Conservation (phyloP, 192 early-diverging fungal genomes). For the Dispira simplex region DNA sequence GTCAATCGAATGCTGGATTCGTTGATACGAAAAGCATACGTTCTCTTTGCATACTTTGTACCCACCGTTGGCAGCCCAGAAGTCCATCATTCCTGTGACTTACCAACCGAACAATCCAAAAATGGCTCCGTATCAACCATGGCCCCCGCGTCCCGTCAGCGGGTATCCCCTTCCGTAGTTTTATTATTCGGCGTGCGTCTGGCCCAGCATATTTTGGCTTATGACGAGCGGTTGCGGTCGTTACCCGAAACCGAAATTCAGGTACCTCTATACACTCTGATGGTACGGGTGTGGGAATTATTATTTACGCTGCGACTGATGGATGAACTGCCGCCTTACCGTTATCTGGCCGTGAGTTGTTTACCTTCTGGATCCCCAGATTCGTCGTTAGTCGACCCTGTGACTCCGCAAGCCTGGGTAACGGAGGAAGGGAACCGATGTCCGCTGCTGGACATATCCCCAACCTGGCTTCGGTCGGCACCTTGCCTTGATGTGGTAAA, state of each 20-base stretch:
- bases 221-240: slow-evolving; percentile 3
- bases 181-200: neutral
- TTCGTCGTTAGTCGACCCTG: neutral
- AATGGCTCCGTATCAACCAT: too few species aligned
- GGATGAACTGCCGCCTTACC: neutral
- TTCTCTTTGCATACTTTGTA: too few species aligned
- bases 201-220: slow-evolving; percentile 7
- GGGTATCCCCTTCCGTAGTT: neutral
- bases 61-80: too few species aligned
- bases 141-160: too few species aligned
- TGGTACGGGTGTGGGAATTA: slow-evolving; percentile 6
- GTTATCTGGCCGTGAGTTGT: neutral
- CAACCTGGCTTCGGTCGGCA: neutral
- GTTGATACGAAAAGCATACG: too few species aligned
- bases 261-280: slow-evolving; percentile 10
- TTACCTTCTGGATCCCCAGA: neutral
- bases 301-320: slow-evolving; percentile 3
- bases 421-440: neutral
- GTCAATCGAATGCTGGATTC: too few species aligned
- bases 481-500: neutral
- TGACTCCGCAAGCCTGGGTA: neutral
- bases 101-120: too few species aligned
- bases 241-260: slow-evolving; percentile 9
- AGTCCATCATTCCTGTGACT: too few species aligned
- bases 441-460: neutral